These are phyloP conservation scores for Stylonectria norvegica DNA, from an alignment of 2,329 filamentous ascomycete species.

Conservation along the genomic window DNA sequence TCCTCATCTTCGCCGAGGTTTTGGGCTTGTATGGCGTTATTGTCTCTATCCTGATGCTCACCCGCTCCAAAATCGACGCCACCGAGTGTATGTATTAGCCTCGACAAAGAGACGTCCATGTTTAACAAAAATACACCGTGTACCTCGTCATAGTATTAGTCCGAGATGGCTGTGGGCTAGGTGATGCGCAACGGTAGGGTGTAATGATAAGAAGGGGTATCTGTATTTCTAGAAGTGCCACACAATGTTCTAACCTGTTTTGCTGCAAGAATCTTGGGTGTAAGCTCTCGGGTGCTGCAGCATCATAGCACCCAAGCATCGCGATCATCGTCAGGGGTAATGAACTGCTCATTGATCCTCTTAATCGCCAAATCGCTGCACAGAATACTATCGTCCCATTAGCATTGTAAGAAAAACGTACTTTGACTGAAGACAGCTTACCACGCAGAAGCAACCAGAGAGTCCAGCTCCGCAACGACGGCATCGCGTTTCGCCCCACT, in stretches of 20 bases:
- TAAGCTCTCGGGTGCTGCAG: no score
- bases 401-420: conserved; percentile 10
- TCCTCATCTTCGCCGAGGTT: conserved; percentile 47
- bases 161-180: not conserved
- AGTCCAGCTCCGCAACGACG: conserved; percentile 84
- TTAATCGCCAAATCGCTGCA: conserved; percentile 96
- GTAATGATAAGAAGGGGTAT: conserved; percentile 24
- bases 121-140: not conserved
- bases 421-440: conserved; percentile 39
- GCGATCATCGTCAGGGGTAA: conserved; percentile 66
- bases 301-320: conserved; percentile 73
- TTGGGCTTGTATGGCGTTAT: conserved; percentile 46
- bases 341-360: conserved; percentile 89
- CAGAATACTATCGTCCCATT: conserved; percentile 62
- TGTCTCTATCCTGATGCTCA: conserved; percentile 48
- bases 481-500: conserved; percentile 71
- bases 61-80: conserved; percentile 37
- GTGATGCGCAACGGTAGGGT: conserved; percentile 2
- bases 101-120: not conserved
- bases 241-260: conserved; percentile 12
- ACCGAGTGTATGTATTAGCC: conserved; percentile 37
- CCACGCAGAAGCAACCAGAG: conserved; percentile 87
- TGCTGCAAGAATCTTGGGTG: no score
- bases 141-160: not conserved
- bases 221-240: conserved; percentile 26